A percentile compares a stretch with the other conserved stretches of the same genome.
These are phyloP conservation scores for Taphrina pruni DNA, from an alignment of 1,139 yeast genomes.

Conservation along the genomic window DNA sequence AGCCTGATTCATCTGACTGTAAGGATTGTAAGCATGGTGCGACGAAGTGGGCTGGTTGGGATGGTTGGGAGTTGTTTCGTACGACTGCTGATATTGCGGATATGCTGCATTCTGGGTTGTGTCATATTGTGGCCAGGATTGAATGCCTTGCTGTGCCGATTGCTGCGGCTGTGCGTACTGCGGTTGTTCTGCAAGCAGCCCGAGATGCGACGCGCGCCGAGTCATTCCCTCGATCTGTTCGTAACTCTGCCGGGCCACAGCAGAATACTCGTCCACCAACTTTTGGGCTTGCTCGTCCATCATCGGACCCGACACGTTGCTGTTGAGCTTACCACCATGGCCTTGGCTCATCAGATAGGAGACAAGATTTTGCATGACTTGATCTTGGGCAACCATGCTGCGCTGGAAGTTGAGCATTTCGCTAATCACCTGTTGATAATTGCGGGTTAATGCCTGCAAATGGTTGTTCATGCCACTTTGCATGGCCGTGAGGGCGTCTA, in stretches of 20 bases:
- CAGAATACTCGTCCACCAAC: slow-evolving; percentile 40
- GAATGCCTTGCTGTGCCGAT: slow-evolving; percentile 1
- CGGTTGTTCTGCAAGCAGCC: slow-evolving; percentile 16
- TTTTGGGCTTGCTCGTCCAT: slow-evolving; percentile 39
- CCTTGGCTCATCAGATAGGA: slow-evolving; percentile 34
- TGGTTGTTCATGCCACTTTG: slow-evolving; percentile 57
- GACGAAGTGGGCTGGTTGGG: slow-evolving; percentile 8
- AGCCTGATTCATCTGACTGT: slow-evolving; percentile 8
- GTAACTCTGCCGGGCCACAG: slow-evolving; percentile 40
- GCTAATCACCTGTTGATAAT: slow-evolving; percentile 65
- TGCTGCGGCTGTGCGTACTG: slow-evolving; percentile 35
- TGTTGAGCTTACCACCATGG: background rate
- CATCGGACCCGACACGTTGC: slow-evolving; percentile 11
- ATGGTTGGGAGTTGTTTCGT: slow-evolving; percentile 1
- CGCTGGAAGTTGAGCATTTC: slow-evolving; percentile 42
- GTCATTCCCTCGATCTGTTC: slow-evolving; percentile 41
- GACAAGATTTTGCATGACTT: slow-evolving; percentile 40
- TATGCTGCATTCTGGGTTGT: slow-evolving; percentile 2
- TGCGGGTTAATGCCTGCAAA: slow-evolving; percentile 58
- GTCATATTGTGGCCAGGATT: slow-evolving; percentile 24
- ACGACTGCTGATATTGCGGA: slow-evolving; percentile 9
- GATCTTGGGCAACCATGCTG: slow-evolving; percentile 42
- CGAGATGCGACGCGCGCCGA: slow-evolving; percentile 38
- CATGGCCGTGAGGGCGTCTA: slow-evolving; percentile 57
- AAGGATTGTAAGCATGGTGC: slow-evolving; percentile 10